Base-by-base conservation (phyloP, 2,329 filamentous ascomycete species). In the Biscogniauxia sp. region DNA sequence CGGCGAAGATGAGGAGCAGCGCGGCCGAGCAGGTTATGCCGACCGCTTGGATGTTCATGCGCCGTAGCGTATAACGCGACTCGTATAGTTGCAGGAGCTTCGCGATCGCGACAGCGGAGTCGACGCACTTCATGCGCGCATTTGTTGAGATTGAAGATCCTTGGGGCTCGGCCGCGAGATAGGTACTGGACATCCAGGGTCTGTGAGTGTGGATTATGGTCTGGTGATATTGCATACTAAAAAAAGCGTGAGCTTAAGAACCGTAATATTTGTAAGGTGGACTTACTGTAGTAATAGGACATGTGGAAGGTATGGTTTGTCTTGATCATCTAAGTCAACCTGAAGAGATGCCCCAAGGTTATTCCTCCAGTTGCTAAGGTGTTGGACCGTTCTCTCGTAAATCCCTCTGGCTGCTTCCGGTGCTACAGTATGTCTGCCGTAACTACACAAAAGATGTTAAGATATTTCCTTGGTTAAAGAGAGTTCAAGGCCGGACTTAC, bases 31-130 rank as follows among this genome's bases (percentile, higher is more conserved):
- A 65, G 5, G 61, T 62, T n/a, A 64, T 65, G 2, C 56, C 56
- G 1, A 66, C 63, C 4, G 64, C 64, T 23, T 64, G 59, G 9
- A 66, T 49, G 37, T 65, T 65, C 32, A 64, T 64, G 20, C 58
- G 54, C 26, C 63, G 55, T 6, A 66, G 56, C 1, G 59, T 62
- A 20, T 65, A 58, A 4, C 58, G 57, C 2, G 32, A 57, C 49
- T 66, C 64, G 54, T 66, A 66, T 2, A 62, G 51, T 11, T 25
- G 37, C 19, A 60, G 45, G 56, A 54, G 64, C 51, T 67, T 63
- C 45, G 66, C 66, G 6, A 68, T 64, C 0, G 67, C 63, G 45
- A 69, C 65, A 59, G 64, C 61, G 26, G 69, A 70, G 57, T 67
- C 64, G 23, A 61, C 55, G 23, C 60, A 61, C 49, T 50, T 57